Conservation (phyloP, 2,329 filamentous ascomycete species). For the Aspergillus thermomutatus region DNA sequence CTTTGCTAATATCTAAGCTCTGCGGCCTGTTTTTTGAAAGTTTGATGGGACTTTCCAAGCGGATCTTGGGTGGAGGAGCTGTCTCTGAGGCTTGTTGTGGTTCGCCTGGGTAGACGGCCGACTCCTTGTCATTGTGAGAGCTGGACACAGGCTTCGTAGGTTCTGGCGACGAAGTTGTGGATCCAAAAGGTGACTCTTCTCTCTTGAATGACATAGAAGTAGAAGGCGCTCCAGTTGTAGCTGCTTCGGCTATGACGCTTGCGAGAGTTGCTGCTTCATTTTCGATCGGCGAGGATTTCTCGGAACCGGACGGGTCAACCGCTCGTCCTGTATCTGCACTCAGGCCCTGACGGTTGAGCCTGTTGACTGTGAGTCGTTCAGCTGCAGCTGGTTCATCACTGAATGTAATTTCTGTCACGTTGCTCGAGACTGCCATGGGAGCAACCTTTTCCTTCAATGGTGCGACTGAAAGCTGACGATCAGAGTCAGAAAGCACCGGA, state of each 20-base stretch:
- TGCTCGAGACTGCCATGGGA: background rate
- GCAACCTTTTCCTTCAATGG: background rate
- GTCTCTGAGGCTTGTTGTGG: conserved; percentile 5
- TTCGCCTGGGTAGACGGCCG: background rate
- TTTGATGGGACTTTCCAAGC: conserved; percentile 33
- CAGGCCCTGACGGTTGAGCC: background rate
- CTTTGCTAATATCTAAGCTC: conserved; percentile 19
- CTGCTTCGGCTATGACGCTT: background rate
- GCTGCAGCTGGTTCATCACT: background rate
- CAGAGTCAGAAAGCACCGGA: background rate
- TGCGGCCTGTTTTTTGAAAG: conserved; percentile 24
- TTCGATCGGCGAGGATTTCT: background rate
- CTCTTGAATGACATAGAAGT: background rate
- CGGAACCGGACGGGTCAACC: background rate
- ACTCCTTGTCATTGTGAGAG: conserved; percentile 1
- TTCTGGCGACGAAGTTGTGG: background rate
- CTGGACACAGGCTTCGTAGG: background rate
- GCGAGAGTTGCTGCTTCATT: background rate
- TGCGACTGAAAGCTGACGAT: background rate
- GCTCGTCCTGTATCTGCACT: background rate
- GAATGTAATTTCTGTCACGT: background rate
- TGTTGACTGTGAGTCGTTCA: background rate
- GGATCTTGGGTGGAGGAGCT: conserved; percentile 17
- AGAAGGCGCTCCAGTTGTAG: background rate
- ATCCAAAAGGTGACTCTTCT: background rate